Conservation (phyloP, 768 basidiomycete genomes). For the Cubamyces lactineus region DNA sequence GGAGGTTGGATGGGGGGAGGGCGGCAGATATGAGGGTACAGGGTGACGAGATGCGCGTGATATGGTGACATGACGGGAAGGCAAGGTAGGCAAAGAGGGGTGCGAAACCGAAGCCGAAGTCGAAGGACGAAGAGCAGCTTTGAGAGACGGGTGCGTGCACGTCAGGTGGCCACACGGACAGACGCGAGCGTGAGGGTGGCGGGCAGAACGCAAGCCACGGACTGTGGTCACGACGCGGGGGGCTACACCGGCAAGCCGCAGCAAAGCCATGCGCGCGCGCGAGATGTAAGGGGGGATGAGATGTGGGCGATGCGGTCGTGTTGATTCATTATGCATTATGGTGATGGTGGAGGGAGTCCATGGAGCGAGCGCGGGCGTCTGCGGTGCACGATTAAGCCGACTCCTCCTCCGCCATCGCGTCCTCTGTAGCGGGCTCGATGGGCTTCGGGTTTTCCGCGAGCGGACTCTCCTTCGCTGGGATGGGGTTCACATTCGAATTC, state of each 20-base stretch:
- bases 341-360: not conserved
- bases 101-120: constrained; percentile 1
- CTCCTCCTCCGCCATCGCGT: not conserved
- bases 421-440: constrained; percentile 3
- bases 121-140: not conserved
- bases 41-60: not conserved
- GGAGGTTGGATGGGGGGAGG: not conserved
- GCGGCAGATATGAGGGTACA: not conserved
- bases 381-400: not conserved
- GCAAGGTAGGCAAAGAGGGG: not conserved
- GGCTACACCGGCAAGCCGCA: too few relatives aligned
- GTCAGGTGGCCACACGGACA: constrained; percentile 12
- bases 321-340: not conserved
- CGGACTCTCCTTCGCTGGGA: constrained; percentile 65
- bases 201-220: too few relatives aligned
- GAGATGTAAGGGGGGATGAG: too few relatives aligned
- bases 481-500: constrained; percentile 45
- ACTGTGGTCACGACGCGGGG: too few relatives aligned
- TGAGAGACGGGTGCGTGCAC: not conserved
- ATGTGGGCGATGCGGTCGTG: not conserved
- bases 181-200: too few relatives aligned
- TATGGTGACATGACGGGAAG: too few relatives aligned
- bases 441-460: constrained; percentile 31
- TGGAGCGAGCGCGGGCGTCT: constrained; percentile 2
- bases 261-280: too few relatives aligned